phyloP scores from a whole-genome alignment of 2,329 filamentous ascomycete genomes.

The Aspergillus vadensis region DNA sequence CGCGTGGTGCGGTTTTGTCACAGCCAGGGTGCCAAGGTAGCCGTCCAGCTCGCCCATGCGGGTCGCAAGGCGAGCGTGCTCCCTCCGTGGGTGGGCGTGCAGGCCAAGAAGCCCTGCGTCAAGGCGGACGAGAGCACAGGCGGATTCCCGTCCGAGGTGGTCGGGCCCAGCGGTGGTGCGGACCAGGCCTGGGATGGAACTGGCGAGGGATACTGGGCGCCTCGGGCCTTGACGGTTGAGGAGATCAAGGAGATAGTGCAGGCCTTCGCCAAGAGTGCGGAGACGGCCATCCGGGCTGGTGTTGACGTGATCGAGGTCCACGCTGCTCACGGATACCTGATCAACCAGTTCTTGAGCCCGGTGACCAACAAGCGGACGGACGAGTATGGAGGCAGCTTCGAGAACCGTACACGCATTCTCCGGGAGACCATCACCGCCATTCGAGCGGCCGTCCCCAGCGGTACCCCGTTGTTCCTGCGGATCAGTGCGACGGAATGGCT shows the following conservation, averaged over 20 bases:
- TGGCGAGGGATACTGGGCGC: constrained; percentile 60
- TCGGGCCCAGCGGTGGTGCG: constrained; percentile 37
- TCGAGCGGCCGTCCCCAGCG: constrained; percentile 62
- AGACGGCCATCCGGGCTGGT: constrained; percentile 65
- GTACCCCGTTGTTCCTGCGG: constrained; percentile 71
- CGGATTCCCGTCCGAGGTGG: constrained; percentile 57
- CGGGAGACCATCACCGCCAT: constrained; percentile 66
- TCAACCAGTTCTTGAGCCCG: constrained; percentile 70
- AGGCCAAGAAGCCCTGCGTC: constrained; percentile 23
- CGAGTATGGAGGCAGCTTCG: constrained; percentile 52
- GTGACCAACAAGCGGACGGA: constrained; percentile 67
- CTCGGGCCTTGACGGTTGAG: constrained; percentile 65
- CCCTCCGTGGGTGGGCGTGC: constrained; percentile 48
- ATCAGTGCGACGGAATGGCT: constrained; percentile 75
- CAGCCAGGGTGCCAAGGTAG: constrained; percentile 72
- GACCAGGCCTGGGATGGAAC: constrained; percentile 63
- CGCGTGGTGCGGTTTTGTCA: constrained; percentile 76
- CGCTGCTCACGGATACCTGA: constrained; percentile 74
- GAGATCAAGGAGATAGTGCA: constrained; percentile 67
- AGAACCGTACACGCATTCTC: constrained; percentile 67
- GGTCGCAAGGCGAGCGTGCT: constrained; percentile 64
- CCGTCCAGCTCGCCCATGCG: constrained; percentile 79
- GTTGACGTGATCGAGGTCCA: constrained; percentile 80
- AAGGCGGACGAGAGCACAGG: constrained; percentile 52
- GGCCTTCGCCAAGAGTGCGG: constrained; percentile 61